Evolutionary conservation across 192 early-diverging fungal genomes (phyloP).

Genomic region (Dimargaris xerosporica): DNA sequence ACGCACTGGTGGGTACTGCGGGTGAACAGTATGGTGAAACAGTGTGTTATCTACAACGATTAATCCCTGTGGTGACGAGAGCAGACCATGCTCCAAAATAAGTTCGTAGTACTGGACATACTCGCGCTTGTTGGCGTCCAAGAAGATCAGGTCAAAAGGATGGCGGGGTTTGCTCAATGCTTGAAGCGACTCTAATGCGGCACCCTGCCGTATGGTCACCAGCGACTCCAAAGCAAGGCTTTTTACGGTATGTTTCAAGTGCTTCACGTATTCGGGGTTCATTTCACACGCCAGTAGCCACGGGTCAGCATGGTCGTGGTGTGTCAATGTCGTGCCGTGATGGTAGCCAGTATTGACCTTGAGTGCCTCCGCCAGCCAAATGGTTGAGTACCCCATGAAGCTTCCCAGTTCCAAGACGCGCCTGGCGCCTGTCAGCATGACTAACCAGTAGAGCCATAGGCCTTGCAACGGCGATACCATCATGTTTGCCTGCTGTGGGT

Average conservation of each 20-base stretch:
- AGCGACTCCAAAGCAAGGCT: slow-evolving; percentile 18
- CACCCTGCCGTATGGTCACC: slow-evolving; percentile 28
- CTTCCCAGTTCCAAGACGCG: slow-evolving; percentile 47
- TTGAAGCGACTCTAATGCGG: slow-evolving; percentile 21
- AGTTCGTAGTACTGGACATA: slow-evolving; percentile 47
- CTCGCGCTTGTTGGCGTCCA: slow-evolving; percentile 56
- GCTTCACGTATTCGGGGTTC: slow-evolving; percentile 27
- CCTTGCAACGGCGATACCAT: slow-evolving; percentile 35
- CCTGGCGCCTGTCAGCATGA: slow-evolving; percentile 31
- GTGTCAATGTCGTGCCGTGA: slow-evolving; percentile 8
- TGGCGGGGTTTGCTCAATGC: slow-evolving; percentile 18
- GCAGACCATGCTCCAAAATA: slow-evolving; percentile 38
- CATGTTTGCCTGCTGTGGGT: slow-evolving; percentile 18
- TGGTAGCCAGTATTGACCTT: slow-evolving; percentile 20
- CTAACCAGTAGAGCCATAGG: slow-evolving; percentile 28
- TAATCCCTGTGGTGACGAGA: slow-evolving; percentile 32
- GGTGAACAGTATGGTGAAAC: slow-evolving; percentile 13
- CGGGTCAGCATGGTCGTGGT: background rate
- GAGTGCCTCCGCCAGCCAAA: slow-evolving; percentile 52
- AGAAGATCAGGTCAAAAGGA: slow-evolving; percentile 42
- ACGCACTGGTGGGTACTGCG: background rate
- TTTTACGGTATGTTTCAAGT: slow-evolving; percentile 28
- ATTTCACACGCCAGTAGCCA: slow-evolving; percentile 35
- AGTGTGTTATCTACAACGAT: slow-evolving; percentile 48
- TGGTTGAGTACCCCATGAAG: slow-evolving; percentile 46